Conservation (phyloP, 768 basidiomycete species). For the Hericium rajendrae region DNA sequence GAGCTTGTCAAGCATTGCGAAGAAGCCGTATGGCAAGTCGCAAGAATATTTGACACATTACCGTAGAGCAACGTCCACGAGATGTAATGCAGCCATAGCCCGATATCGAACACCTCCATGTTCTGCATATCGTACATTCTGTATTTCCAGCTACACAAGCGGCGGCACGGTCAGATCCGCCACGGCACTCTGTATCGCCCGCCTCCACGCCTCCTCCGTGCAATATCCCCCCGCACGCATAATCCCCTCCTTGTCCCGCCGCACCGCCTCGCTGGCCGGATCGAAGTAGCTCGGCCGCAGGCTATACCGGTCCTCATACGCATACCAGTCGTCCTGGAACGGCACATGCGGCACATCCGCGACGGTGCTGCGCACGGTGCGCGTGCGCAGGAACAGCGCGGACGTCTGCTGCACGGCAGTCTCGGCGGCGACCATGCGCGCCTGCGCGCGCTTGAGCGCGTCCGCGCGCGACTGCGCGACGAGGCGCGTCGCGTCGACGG, state of each 20-base stretch:
- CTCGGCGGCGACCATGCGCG: constrained; percentile 34
- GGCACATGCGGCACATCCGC: constrained; percentile 78
- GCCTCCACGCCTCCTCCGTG: constrained; percentile 78
- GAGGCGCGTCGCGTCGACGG: constrained; percentile 58
- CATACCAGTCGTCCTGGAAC: constrained; percentile 66
- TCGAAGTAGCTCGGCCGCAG: constrained; percentile 57
- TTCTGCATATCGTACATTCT: neutral
- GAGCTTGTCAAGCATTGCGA: too few species aligned
- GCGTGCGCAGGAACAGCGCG: constrained; percentile 41
- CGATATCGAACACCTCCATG: too few species aligned
- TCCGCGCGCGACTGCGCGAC: constrained; percentile 61
- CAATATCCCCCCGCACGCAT: constrained; percentile 79
- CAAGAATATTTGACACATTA: too few species aligned
- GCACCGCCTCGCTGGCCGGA: constrained; percentile 63
- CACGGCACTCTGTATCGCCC: constrained; percentile 66
- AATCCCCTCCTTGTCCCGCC: constrained; percentile 66
- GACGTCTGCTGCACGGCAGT: constrained; percentile 13
- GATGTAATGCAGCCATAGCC: too few species aligned
- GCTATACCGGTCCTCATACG: constrained; percentile 59
- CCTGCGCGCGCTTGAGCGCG: constrained; percentile 50
- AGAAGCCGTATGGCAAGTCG: too few species aligned
- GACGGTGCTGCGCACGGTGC: constrained; percentile 57
- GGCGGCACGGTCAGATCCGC: constrained; percentile 61
- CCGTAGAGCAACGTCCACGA: too few species aligned
- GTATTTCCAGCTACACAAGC: constrained; percentile 9